Evolutionary conservation across 768 basidiomycete species (phyloP).

Genomic region (Postia placenta): DNA sequence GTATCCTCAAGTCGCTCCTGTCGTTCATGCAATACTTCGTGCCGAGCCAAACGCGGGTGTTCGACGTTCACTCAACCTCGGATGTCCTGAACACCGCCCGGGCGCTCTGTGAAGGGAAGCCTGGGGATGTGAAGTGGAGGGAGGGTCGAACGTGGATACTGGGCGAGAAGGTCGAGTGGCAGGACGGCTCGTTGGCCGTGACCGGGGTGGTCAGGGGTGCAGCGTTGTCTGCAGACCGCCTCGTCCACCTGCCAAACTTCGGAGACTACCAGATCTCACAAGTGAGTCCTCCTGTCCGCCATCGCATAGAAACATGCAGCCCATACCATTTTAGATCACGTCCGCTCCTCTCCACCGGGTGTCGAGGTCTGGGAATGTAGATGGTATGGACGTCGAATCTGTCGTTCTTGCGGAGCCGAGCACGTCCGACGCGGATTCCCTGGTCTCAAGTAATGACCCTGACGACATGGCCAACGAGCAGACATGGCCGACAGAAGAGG

Average conservation of each 20-base stretch:
- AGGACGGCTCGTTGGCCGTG: slow-evolving; percentile 62
- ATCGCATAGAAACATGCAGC: no score
- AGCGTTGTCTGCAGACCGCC: slow-evolving; percentile 69
- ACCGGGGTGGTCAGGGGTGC: slow-evolving; percentile 84
- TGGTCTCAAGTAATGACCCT: slow-evolving; percentile 81
- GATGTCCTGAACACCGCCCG: slow-evolving; percentile 73
- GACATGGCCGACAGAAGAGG: slow-evolving; percentile 98
- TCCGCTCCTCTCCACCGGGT: slow-evolving; percentile 48
- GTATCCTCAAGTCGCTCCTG: slow-evolving; percentile 79
- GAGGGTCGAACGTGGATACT: slow-evolving; percentile 75
- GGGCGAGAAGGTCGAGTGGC: slow-evolving; percentile 58
- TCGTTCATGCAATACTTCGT: slow-evolving; percentile 96
- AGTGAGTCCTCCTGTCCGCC: slow-evolving; percentile 34
- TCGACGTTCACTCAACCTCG: slow-evolving; percentile 57
- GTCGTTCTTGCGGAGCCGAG: slow-evolving; percentile 59
- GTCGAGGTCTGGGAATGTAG: slow-evolving; percentile 28
- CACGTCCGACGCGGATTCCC: slow-evolving; percentile 67
- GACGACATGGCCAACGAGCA: slow-evolving; percentile 93
- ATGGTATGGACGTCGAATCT: slow-evolving; percentile 66
- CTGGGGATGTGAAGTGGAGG: slow-evolving; percentile 75
- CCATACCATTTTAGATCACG: slow-evolving; percentile 59
- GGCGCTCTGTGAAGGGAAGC: slow-evolving; percentile 79
- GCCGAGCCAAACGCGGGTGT: slow-evolving; percentile 71
- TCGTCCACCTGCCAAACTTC: slow-evolving; percentile 81
- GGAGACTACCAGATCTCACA: slow-evolving; percentile 86